Evolutionary conservation across 768 basidiomycete genomes (phyloP).

Genomic region (Collybia sordida): DNA sequence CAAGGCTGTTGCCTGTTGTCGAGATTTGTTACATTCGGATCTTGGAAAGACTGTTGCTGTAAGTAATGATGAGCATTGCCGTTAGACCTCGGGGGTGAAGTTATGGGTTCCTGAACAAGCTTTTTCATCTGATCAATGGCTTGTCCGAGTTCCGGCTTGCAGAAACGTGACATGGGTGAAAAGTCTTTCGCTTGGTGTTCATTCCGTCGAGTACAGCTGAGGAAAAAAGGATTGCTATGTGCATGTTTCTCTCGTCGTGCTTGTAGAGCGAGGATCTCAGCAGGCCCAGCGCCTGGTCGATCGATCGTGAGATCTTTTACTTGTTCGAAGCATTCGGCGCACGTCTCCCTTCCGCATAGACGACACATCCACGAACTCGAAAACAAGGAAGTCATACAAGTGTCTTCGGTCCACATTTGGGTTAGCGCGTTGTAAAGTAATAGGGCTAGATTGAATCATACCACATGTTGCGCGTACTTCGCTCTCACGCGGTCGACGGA

Average conservation of each 20-base stretch:
- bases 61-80: background rate
- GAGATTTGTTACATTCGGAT: too few relatives aligned
- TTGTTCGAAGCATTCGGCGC: constrained; percentile 77
- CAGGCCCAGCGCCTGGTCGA: constrained; percentile 43
- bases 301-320: constrained; percentile 64
- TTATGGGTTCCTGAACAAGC: constrained; percentile 30
- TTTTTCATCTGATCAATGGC: constrained; percentile 71
- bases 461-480: constrained; percentile 87
- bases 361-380: constrained; percentile 89
- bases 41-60: too few relatives aligned
- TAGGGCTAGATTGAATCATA: constrained; percentile 32
- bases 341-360: constrained; percentile 88
- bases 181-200: constrained; percentile 72
- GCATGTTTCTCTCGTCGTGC: constrained; percentile 58
- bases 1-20: too few relatives aligned
- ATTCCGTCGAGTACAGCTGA: constrained; percentile 67
- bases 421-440: constrained; percentile 6
- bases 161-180: constrained; percentile 80
- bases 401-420: constrained; percentile 52
- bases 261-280: constrained; percentile 49
- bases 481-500: constrained; percentile 73
- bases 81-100: background rate
- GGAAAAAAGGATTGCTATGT: constrained; percentile 70
- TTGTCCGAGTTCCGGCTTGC: constrained; percentile 56
- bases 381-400: constrained; percentile 92